Evolutionary conservation across 2,329 filamentous ascomycete genomes (phyloP).

Genomic region (Fusarium sp.): DNA sequence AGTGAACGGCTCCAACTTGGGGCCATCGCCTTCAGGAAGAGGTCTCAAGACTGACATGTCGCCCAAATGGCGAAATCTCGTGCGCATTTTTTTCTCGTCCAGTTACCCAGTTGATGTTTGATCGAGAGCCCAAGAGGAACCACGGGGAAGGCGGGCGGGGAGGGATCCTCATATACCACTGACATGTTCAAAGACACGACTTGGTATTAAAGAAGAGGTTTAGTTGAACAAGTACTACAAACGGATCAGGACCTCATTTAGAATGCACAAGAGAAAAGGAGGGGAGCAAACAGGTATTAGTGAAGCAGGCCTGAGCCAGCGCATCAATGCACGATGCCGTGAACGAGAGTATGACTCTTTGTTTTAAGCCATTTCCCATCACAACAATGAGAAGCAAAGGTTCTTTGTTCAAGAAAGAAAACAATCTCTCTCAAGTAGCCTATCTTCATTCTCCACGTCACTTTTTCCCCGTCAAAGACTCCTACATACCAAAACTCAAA

Average conservation of each 20-base stretch:
- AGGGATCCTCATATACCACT: background rate
- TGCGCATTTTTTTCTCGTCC: background rate
- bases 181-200: background rate
- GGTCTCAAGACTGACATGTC: conserved; percentile 3
- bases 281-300: background rate
- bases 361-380: background rate
- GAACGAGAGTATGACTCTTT: background rate
- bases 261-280: background rate
- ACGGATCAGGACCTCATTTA: background rate
- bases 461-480: background rate
- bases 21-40: conserved; percentile 6
- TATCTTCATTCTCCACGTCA: background rate
- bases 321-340: background rate
- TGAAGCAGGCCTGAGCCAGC: background rate
- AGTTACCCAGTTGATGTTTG: background rate
- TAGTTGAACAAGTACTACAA: background rate
- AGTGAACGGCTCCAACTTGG: conserved; percentile 11
- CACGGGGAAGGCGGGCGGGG: too few species aligned
- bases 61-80: background rate
- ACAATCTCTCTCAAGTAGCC: background rate
- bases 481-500: background rate
- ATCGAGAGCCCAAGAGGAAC: background rate
- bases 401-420: background rate
- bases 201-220: background rate
- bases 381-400: background rate